These are phyloP conservation scores for Vitis amurensis DNA, from an alignment of 164 flowering plant genomes.

Conservation along the genomic window DNA sequence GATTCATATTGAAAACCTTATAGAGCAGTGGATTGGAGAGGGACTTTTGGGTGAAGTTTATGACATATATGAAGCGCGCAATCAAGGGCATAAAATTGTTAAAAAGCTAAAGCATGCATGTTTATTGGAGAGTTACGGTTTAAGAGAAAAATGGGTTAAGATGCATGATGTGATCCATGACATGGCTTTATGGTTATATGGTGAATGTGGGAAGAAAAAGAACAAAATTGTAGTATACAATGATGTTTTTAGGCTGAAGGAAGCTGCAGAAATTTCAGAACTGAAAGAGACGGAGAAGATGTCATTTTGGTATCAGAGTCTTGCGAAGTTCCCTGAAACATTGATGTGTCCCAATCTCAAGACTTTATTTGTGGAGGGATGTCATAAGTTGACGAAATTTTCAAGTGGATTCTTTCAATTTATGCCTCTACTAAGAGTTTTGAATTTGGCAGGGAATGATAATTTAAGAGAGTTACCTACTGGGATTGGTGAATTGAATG, in stretches of 20 bases:
- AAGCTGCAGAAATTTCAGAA: not conserved
- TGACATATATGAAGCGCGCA: not conserved
- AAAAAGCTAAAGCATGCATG: not conserved
- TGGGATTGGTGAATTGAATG: too few relatives aligned
- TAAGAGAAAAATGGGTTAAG: not conserved
- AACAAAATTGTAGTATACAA: not conserved
- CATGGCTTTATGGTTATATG: constrained; percentile 11
- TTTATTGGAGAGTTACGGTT: not conserved
- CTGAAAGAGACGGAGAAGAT: not conserved
- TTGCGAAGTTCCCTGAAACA: not conserved
- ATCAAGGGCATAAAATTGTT: constrained; percentile 5
- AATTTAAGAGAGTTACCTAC: too few relatives aligned
- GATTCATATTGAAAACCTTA: not conserved
- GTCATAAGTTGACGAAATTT: too few relatives aligned
- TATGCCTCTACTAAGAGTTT: too few relatives aligned
- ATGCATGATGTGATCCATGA: constrained; percentile 19
- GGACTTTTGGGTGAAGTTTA: constrained; percentile 9
- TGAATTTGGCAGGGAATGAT: too few relatives aligned
- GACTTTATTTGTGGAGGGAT: too few relatives aligned
- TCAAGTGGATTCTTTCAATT: too few relatives aligned
- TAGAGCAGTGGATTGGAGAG: constrained; percentile 20
- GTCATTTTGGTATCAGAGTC: not conserved
- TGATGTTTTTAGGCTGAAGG: not conserved
- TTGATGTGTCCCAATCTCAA: not conserved
- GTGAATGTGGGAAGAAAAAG: not conserved